Evolutionary conservation across 163 green algal genomes (phyloP).

Genomic region (Scenedesmus sp.): DNA sequence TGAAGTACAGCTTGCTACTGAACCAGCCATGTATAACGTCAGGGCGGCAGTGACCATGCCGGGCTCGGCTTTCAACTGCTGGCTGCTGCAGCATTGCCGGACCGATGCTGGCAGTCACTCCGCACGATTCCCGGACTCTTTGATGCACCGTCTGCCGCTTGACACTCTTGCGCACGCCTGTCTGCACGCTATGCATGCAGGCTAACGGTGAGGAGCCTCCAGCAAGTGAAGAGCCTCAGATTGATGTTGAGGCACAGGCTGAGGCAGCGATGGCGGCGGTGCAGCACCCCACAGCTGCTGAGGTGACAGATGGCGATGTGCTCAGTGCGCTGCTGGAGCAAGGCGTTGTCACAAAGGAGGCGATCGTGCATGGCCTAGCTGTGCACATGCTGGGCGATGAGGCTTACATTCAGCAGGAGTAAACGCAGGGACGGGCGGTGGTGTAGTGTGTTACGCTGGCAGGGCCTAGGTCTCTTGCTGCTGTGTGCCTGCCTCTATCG

Average conservation of each 20-base stretch:
- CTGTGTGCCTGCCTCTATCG: background rate
- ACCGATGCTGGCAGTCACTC: no score
- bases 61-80: no score
- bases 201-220: constrained; percentile 51
- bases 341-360: constrained; percentile 65
- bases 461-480: background rate
- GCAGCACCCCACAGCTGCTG: constrained; percentile 51
- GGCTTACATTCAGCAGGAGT: constrained; percentile 7
- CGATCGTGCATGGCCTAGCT: constrained; percentile 68
- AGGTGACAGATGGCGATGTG: constrained; percentile 71
- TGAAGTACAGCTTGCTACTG: background rate
- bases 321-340: constrained; percentile 71
- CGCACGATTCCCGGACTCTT: no score
- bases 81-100: no score
- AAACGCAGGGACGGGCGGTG: background rate
- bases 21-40: background rate
- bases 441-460: background rate
- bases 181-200: background rate
- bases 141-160: no score
- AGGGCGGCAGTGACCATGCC: no score
- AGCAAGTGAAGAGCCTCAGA: background rate
- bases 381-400: constrained; percentile 51
- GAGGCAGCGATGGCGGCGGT: constrained; percentile 66
- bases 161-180: background rate
- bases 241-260: constrained; percentile 70